Percentiles rank a stretch among this genome's conserved stretches.
Evolutionary conservation across 2,329 filamentous ascomycete genomes (phyloP).

Genomic region (Colletotrichum agaves): DNA sequence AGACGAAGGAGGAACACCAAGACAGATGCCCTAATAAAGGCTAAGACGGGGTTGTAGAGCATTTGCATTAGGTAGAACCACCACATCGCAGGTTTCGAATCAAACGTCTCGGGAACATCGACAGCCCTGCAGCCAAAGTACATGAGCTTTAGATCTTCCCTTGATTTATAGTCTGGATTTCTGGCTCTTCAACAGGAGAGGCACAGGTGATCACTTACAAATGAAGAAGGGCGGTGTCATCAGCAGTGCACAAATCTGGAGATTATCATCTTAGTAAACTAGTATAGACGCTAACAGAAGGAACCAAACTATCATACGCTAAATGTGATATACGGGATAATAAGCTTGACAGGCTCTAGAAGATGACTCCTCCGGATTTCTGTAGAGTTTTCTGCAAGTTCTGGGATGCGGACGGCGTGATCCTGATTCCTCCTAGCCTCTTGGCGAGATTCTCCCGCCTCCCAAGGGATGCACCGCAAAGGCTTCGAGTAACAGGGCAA

Average conservation of each 20-base stretch:
- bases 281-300: neutral
- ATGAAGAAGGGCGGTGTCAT: slow-evolving; percentile 42
- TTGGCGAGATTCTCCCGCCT: slow-evolving; percentile 3
- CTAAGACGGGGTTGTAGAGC: slow-evolving; percentile 58
- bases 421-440: slow-evolving; percentile 17
- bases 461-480: slow-evolving; percentile 13
- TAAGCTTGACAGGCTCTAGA: slow-evolving; percentile 24
- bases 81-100: slow-evolving; percentile 41
- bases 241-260: slow-evolving; percentile 36
- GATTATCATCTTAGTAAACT: slow-evolving; percentile 1
- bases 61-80: slow-evolving; percentile 50
- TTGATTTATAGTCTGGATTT: neutral
- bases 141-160: slow-evolving; percentile 42
- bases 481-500: neutral
- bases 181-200: too few relatives aligned
- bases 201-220: slow-evolving; percentile 40
- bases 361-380: neutral
- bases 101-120: slow-evolving; percentile 17
- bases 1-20: slow-evolving; percentile 58
- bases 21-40: slow-evolving; percentile 57
- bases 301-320: slow-evolving; percentile 14
- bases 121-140: slow-evolving; percentile 44
- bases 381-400: slow-evolving; percentile 20
- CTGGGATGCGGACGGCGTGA: slow-evolving; percentile 15
- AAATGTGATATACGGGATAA: slow-evolving; percentile 23